Conservation (phyloP, 1,139 yeast genomes). For the Zygosaccharomyces sapae region DNA sequence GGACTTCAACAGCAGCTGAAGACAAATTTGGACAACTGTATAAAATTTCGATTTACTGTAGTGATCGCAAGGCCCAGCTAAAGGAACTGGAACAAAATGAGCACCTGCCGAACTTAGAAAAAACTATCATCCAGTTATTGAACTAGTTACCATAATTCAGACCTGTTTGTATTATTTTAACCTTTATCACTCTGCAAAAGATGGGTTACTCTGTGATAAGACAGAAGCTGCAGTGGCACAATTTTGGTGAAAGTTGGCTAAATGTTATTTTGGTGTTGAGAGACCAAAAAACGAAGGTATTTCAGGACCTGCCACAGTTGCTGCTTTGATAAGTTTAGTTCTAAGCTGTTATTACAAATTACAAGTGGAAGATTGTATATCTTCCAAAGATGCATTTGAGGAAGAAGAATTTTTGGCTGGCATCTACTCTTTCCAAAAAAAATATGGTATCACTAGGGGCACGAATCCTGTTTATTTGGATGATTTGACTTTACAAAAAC, state of each 20-base stretch:
- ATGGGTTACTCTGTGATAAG: conserved; percentile 75
- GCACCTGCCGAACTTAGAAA: conserved; percentile 3
- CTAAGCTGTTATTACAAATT: conserved; percentile 64
- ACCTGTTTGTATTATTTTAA: conserved; percentile 74
- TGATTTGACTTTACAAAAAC: conserved; percentile 54
- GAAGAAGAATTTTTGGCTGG: conserved; percentile 61
- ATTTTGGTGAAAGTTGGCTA: conserved; percentile 85
- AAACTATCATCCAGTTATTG: conserved; percentile 45
- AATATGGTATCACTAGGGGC: conserved; percentile 44
- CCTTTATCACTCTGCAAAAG: conserved; percentile 61
- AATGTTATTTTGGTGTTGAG: conserved; percentile 47
- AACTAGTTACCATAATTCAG: conserved; percentile 70
- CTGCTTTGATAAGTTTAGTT: conserved; percentile 61
- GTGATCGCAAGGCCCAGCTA: conserved; percentile 9
- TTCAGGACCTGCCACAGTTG: conserved; percentile 61
- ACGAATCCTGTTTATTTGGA: conserved; percentile 59
- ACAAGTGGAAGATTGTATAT: conserved; percentile 67
- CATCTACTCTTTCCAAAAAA: conserved; percentile 65
- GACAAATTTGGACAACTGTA: conserved; percentile 80
- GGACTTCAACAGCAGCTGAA: conserved; percentile 72
- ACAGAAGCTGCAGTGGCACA: conserved; percentile 66
- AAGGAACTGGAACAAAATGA: conserved; percentile 11
- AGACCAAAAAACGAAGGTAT: conserved; percentile 46
- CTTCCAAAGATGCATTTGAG: conserved; percentile 85
- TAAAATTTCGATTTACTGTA: conserved; percentile 41